These are phyloP conservation scores for Ustilago crameri DNA, from an alignment of 1,284 basidiomycete genomes.

Conservation along the genomic window DNA sequence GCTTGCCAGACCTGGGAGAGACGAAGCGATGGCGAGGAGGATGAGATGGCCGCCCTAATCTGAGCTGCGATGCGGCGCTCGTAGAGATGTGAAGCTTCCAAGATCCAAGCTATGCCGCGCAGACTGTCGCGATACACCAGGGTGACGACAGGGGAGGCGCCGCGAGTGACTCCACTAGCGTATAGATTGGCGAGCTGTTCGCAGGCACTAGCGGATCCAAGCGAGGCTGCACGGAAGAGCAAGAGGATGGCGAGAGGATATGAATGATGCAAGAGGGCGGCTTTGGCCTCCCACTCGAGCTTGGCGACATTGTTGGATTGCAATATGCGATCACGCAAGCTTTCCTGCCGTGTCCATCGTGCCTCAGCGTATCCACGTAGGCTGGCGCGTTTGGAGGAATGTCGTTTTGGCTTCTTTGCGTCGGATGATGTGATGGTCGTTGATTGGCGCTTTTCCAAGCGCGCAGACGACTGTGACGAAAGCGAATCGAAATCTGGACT, in stretches of 20 bases:
- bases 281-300: constrained; percentile 57
- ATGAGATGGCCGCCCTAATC: constrained; percentile 15
- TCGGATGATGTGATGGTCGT: neutral
- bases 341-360: constrained; percentile 36
- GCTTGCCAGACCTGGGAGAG: constrained; percentile 26
- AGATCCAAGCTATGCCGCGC: constrained; percentile 39
- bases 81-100: constrained; percentile 33
- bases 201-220: constrained; percentile 41
- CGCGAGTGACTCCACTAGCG: constrained; percentile 40
- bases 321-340: constrained; percentile 32
- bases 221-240: constrained; percentile 40
- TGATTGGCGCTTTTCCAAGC: neutral
- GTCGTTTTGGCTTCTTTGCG: constrained; percentile 11
- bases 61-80: constrained; percentile 24
- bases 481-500: neutral
- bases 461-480: constrained; percentile 19
- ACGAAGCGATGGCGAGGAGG: constrained; percentile 6
- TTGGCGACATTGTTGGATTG: constrained; percentile 32
- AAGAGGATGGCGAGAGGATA: constrained; percentile 48
- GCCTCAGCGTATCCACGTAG: constrained; percentile 43
- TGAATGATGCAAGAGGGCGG: constrained; percentile 41
- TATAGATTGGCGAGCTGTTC: constrained; percentile 38
- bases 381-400: constrained; percentile 24
- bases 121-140: constrained; percentile 48
- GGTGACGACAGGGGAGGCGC: constrained; percentile 36